These are phyloP conservation scores for Ephemerocybe angulata DNA, from an alignment of 768 basidiomycete species.

Conservation along the genomic window DNA sequence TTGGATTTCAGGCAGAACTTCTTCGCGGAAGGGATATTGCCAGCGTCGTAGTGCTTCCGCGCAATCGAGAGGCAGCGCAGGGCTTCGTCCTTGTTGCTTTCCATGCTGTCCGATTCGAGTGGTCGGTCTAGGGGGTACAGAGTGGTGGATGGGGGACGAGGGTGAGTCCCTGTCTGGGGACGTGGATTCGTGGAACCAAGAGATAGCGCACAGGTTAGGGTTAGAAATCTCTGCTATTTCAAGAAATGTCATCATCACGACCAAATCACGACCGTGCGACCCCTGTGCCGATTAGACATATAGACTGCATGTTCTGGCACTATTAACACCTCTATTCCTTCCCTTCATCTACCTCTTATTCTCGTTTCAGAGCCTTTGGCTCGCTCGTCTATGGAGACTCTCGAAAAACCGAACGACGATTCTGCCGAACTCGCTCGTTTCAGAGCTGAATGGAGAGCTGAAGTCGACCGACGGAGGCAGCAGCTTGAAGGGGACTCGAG, in stretches of 20 bases:
- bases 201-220: conserved; percentile 14
- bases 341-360: no score
- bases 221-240: not conserved
- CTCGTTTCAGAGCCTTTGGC: no score
- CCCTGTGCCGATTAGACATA: no score
- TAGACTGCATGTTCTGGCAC: no score
- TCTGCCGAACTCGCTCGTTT: conserved; percentile 64
- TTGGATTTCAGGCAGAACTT: conserved; percentile 91
- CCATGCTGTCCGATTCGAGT: conserved; percentile 41
- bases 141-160: conserved; percentile 3
- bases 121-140: not conserved
- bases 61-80: conserved; percentile 78
- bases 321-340: no score
- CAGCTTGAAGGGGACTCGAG: not conserved
- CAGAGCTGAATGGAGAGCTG: conserved; percentile 69
- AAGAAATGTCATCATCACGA: no score
- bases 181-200: conserved; percentile 9
- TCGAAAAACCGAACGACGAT: conserved; percentile 35
- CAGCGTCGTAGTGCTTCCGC: conserved; percentile 65
- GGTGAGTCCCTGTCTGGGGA: not conserved
- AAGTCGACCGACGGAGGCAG: conserved; percentile 42
- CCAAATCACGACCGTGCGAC: not conserved
- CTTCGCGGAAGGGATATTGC: conserved; percentile 72
- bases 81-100: conserved; percentile 90
- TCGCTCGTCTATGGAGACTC: no score